phyloP scores from a whole-genome alignment of 2,329 filamentous ascomycete genomes.

The Sporothrix globosa region DNA sequence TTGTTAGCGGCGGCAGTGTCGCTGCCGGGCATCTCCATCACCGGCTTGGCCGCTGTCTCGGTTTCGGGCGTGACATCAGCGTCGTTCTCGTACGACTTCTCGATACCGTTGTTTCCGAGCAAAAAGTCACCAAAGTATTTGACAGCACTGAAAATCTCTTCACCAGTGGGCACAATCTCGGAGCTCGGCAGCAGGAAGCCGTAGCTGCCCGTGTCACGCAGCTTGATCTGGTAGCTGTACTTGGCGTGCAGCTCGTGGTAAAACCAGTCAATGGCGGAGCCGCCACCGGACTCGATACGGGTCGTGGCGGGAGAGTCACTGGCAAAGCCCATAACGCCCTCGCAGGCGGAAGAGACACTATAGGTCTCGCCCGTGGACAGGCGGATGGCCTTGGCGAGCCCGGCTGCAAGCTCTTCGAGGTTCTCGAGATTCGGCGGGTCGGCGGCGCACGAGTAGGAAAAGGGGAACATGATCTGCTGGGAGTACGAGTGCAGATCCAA shows the following conservation, averaged over 20 bases:
- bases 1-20: not conserved
- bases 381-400: conserved; percentile 85
- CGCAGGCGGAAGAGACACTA: conserved; percentile 80
- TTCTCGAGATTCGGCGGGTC: conserved; percentile 87
- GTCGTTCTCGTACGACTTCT: conserved; percentile 43
- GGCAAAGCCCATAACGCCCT: conserved; percentile 69
- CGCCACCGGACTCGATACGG: conserved; percentile 74
- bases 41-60: not conserved
- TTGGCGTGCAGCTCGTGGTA: conserved; percentile 82
- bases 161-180: conserved; percentile 84
- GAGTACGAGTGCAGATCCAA: conserved; percentile 94
- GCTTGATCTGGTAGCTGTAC: conserved; percentile 91
- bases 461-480: conserved; percentile 92
- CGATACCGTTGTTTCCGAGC: conserved; percentile 69
- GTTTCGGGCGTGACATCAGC: not conserved
- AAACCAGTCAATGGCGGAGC: conserved; percentile 92
- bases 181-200: conserved; percentile 87
- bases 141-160: conserved; percentile 82
- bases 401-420: conserved; percentile 84
- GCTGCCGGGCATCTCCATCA: not conserved
- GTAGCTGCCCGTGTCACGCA: conserved; percentile 90
- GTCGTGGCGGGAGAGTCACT: conserved; percentile 70
- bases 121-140: conserved; percentile 83
- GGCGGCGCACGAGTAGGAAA: conserved; percentile 77
- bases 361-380: conserved; percentile 76